Percentiles rank a stretch among this genome's conserved stretches.
Evolutionary conservation across 2,329 filamentous ascomycete genomes (phyloP).

Genomic region (Fusarium coicis): DNA sequence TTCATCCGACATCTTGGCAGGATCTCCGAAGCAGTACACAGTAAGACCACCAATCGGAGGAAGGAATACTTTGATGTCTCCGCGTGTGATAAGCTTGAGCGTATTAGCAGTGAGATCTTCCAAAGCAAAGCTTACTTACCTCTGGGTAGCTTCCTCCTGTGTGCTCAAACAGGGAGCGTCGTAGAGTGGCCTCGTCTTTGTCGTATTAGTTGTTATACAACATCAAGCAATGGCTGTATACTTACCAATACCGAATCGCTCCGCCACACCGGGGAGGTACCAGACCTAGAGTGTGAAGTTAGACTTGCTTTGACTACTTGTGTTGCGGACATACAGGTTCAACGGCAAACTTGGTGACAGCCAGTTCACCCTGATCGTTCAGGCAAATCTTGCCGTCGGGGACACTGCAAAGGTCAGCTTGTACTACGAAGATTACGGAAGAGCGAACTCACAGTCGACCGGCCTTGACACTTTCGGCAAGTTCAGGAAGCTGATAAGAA

Average conservation of each 20-base stretch:
- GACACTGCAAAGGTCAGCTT: constrained; percentile 51
- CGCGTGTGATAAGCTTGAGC: constrained; percentile 81
- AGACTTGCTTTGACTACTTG: background rate
- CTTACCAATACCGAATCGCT: constrained; percentile 88
- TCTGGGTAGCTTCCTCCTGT: constrained; percentile 97
- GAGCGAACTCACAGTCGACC: constrained; percentile 70
- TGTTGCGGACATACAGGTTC: constrained; percentile 76
- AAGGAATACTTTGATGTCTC: constrained; percentile 94
- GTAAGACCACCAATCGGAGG: constrained; percentile 94
- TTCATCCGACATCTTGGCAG: constrained; percentile 91
- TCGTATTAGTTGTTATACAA: constrained; percentile 40
- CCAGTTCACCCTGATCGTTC: constrained; percentile 85
- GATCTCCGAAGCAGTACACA: constrained; percentile 96
- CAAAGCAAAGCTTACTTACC: constrained; percentile 47
- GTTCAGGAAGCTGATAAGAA: constrained; percentile 75
- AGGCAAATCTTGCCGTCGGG: constrained; percentile 91
- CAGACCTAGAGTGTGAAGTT: constrained; percentile 62
- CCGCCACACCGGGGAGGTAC: constrained; percentile 88
- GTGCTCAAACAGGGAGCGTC: constrained; percentile 91
- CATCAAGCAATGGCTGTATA: background rate
- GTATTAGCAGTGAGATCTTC: constrained; percentile 33
- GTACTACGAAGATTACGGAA: background rate
- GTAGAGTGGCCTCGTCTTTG: constrained; percentile 83
- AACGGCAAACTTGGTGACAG: constrained; percentile 95
- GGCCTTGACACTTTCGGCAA: constrained; percentile 85